phyloP scores from a whole-genome alignment of 1,284 basidiomycete species.

The Ustilago lituana region DNA sequence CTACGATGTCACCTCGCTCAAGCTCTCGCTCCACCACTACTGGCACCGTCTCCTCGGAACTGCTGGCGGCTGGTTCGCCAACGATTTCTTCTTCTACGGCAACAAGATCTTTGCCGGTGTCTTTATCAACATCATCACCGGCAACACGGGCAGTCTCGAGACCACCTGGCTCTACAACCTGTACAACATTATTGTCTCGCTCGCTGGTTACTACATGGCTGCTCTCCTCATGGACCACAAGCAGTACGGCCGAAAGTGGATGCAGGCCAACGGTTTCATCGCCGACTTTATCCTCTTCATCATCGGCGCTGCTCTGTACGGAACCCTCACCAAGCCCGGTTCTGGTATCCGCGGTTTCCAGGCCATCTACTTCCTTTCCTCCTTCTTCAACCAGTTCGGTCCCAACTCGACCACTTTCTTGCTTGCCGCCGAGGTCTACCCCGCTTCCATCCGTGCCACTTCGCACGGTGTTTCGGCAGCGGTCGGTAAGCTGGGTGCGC shows the following conservation, averaged over 20 bases:
- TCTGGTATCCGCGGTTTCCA: constrained; percentile 69
- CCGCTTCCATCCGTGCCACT: constrained; percentile 68
- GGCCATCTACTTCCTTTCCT: constrained; percentile 71
- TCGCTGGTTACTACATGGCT: constrained; percentile 72
- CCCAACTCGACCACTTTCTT: constrained; percentile 70
- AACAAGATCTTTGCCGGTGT: constrained; percentile 66
- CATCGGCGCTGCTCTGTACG: constrained; percentile 68
- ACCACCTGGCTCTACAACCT: constrained; percentile 72
- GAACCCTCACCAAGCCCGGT: constrained; percentile 63
- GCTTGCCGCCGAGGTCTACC: constrained; percentile 67
- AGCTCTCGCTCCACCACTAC: constrained; percentile 70
- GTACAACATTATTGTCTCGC: constrained; percentile 69
- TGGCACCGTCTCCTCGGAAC: constrained; percentile 71
- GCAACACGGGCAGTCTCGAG: constrained; percentile 67
- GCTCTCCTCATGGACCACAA: constrained; percentile 73
- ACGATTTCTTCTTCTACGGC: constrained; percentile 71
- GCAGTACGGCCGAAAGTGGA: constrained; percentile 68
- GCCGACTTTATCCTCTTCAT: constrained; percentile 70
- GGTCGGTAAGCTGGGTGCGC: constrained; percentile 67
- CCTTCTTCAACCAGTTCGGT: constrained; percentile 72
- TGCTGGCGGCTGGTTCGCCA: constrained; percentile 71
- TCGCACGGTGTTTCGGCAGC: constrained; percentile 69
- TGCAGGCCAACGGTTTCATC: constrained; percentile 71
- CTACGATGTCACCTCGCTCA: constrained; percentile 71
- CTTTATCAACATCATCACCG: constrained; percentile 69